phyloP scores from a whole-genome alignment of 2,329 filamentous ascomycete genomes.

The Colletotrichum sp. region DNA sequence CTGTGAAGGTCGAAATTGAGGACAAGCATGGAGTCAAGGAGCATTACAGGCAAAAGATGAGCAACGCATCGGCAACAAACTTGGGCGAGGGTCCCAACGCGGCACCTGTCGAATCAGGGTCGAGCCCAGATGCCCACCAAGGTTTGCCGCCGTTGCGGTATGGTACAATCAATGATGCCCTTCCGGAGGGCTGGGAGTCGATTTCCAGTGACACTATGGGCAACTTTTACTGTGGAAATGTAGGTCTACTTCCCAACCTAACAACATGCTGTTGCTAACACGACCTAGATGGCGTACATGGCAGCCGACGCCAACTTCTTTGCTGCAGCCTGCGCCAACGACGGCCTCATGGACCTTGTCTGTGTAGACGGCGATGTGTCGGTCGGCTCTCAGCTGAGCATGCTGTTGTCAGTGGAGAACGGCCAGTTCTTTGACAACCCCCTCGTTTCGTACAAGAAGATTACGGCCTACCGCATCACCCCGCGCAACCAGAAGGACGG shows the following conservation, averaged over 20 bases:
- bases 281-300: conserved; percentile 82
- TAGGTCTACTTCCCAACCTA: conserved; percentile 40
- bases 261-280: conserved; percentile 8
- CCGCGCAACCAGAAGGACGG: conserved; percentile 75
- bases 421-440: conserved; percentile 81
- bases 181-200: conserved; percentile 80
- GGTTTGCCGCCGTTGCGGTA: conserved; percentile 78
- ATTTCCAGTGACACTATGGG: conserved; percentile 79
- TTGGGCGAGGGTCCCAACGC: conserved; percentile 26
- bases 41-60: conserved; percentile 66
- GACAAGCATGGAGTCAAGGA: conserved; percentile 77
- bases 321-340: conserved; percentile 78
- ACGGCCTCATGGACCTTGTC: conserved; percentile 86
- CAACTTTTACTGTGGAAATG: conserved; percentile 93
- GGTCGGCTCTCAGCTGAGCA: conserved; percentile 67
- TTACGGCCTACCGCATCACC: conserved; percentile 84
- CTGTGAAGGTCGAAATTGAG: conserved; percentile 80
- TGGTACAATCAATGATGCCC: conserved; percentile 77
- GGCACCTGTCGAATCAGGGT: conserved; percentile 2
- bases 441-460: conserved; percentile 81
- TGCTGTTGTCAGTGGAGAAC: conserved; percentile 74
- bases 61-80: conserved; percentile 32
- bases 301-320: conserved; percentile 88
- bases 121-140: conserved; percentile 33
- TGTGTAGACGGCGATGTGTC: conserved; percentile 79